phyloP scores from a whole-genome alignment of 495 filamentous ascomycete genomes.

The Pyronema domesticum region DNA sequence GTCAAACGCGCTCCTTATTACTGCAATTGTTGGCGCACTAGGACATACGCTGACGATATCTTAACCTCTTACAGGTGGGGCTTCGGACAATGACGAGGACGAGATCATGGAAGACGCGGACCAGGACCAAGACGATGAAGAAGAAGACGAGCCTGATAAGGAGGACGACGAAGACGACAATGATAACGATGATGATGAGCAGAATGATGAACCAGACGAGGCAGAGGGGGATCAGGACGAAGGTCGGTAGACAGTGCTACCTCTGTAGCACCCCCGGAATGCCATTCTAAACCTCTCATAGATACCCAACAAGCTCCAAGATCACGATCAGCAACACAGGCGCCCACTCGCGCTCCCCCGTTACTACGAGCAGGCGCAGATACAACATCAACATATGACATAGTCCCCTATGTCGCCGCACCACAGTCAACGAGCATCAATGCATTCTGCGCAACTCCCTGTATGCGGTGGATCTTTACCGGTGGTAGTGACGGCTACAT shows the following conservation, averaged over 20 bases:
- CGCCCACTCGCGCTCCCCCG: constrained; percentile 35
- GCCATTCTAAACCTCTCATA: constrained; percentile 15
- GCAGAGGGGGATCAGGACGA: constrained; percentile 26
- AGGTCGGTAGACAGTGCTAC: constrained; percentile 38
- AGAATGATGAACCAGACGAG: constrained; percentile 24
- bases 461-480: constrained; percentile 89
- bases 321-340: constrained; percentile 27
- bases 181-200: constrained; percentile 33
- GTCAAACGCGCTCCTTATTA: too few species aligned
- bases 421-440: constrained; percentile 95
- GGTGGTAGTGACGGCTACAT: constrained; percentile 90
- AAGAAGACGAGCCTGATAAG: constrained; percentile 23
- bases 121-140: constrained; percentile 26
- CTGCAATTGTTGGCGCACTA: not conserved
- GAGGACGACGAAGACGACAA: constrained; percentile 36
- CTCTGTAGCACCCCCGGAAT: not conserved
- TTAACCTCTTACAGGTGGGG: constrained; percentile 26
- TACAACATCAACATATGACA: constrained; percentile 77
- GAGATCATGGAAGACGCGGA: constrained; percentile 49
- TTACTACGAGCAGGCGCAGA: constrained; percentile 61
- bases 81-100: constrained; percentile 55
- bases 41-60: not conserved
- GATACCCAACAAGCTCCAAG: not conserved
- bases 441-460: constrained; percentile 73
- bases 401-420: constrained; percentile 89